Conservation (phyloP, 169 alveolate species). For the Blepharisma undulans region DNA sequence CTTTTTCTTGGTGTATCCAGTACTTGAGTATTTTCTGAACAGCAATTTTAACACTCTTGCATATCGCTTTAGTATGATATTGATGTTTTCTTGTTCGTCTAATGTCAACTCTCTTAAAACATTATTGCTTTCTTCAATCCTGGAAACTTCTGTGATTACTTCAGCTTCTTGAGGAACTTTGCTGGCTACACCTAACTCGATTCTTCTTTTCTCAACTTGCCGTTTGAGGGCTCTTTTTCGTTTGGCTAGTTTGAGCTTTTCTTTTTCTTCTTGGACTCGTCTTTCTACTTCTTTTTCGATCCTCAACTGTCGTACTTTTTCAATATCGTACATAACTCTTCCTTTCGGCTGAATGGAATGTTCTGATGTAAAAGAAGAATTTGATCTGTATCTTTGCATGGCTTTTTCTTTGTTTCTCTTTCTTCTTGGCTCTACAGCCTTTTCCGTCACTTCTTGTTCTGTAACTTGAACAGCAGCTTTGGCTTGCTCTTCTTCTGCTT, state of each 20-base stretch:
- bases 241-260: not conserved
- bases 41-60: slow-evolving; percentile 3
- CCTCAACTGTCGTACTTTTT: not conserved
- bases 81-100: slow-evolving; percentile 16
- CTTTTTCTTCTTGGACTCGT: slow-evolving; percentile 28
- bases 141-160: not conserved
- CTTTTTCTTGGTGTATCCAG: not conserved
- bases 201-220: slow-evolving; percentile 23
- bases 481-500: slow-evolving; percentile 85
- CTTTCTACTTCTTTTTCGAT: slow-evolving; percentile 25
- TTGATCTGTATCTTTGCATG: not conserved
- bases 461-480: not conserved
- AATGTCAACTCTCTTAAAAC: not conserved
- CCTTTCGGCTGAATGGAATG: not conserved
- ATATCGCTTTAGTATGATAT: not conserved
- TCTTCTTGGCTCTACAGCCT: not conserved
- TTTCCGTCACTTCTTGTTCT: not conserved
- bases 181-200: not conserved
- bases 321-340: slow-evolving; percentile 15
- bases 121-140: not conserved
- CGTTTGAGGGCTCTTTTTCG: slow-evolving; percentile 14
- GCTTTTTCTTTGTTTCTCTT: not conserved
- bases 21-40: slow-evolving; percentile 30
- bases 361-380: not conserved
- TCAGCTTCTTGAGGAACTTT: not conserved